A percentile compares a stretch with the other conserved stretches of the same genome.
These are phyloP conservation scores for Olyra latifolia DNA, from an alignment of 176 grass and related monocot species.

Conservation along the genomic window DNA sequence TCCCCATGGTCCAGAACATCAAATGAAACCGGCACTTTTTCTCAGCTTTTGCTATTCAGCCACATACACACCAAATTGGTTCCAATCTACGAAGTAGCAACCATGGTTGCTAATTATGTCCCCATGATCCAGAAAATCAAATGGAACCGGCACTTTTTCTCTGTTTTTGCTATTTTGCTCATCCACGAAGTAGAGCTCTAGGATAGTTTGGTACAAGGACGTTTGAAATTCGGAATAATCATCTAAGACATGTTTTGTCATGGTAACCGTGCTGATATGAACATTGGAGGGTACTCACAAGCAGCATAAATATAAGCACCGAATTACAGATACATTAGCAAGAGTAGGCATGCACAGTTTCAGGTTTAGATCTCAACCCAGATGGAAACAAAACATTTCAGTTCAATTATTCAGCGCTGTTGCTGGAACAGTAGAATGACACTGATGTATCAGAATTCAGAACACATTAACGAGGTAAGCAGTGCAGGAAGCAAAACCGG, in stretches of 20 bases:
- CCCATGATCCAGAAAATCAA: not conserved
- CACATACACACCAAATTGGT: not conserved
- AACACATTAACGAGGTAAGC: not conserved
- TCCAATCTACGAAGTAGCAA: too few species aligned
- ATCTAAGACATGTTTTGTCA: not conserved
- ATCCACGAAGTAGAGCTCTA: not conserved
- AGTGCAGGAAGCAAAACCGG: not conserved
- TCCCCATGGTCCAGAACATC: not conserved
- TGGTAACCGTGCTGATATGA: not conserved
- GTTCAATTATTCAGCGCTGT: conserved; percentile 42
- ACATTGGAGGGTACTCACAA: not conserved
- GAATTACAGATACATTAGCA: not conserved
- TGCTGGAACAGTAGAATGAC: not conserved
- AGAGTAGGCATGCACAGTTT: not conserved
- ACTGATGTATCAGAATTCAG: not conserved
- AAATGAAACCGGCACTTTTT: not conserved
- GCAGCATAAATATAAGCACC: not conserved
- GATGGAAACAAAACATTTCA: not conserved
- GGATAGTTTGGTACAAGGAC: not conserved
- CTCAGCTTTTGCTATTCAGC: not conserved
- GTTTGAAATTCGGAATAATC: not conserved
- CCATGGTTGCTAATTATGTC: not conserved
- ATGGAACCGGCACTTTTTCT: not conserved
- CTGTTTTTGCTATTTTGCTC: not conserved
- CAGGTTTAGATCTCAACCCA: not conserved